Base-by-base conservation (phyloP, 108 stramenopile genomes). In the Skeletonema potamos region DNA sequence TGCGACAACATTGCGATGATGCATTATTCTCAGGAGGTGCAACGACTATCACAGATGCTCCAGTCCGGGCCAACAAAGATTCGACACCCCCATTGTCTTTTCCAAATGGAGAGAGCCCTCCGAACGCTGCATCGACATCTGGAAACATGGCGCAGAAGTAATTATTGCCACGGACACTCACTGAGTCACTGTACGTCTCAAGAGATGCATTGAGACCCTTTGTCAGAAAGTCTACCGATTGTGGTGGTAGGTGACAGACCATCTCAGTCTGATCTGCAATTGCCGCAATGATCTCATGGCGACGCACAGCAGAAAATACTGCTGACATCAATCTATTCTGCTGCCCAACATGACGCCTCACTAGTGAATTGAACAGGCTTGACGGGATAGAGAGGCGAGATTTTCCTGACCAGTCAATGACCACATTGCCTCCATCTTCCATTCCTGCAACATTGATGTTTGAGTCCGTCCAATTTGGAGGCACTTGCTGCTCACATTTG, bases 71-170 rank as follows among this genome's bases (percentile, higher is more conserved):
- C 34, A 86, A 51, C 2, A 78, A 33, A 9, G 72, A 71, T 44
- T 93, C 88, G 7, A 68, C 81, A 15, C 69, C 70, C 17, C 76
- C 74, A 15, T 81, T 82, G 32, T 81, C 75, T 55, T 77, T 85
- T 1, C 85, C 84, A 66, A 92, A 95, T 18, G 90, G 86, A 24
- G 70, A 55, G 8, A 87, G 28, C 29, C 90, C 90, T 33, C 91
- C 91, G 63, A 95, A 95, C 12, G 73, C 56, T 41, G 60, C 44
- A 67, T 95, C 91, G n/a, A 91, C 84, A 62, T 90, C 89, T 8
- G 74, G 66, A 62, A 92, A 92, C 64, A 80, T 83, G 11, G 89
- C 87, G 61, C 86, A 92, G 62, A 92, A 92, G 36, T 64, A 57
- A 72, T 87, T 92, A 26, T 62, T 72, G 13, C 72, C 79, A 61